A percentile compares a stretch with the other conserved stretches of the same genome.
These are phyloP conservation scores for Candida succiphila DNA, from an alignment of 805 yeast species.

Conservation along the genomic window DNA sequence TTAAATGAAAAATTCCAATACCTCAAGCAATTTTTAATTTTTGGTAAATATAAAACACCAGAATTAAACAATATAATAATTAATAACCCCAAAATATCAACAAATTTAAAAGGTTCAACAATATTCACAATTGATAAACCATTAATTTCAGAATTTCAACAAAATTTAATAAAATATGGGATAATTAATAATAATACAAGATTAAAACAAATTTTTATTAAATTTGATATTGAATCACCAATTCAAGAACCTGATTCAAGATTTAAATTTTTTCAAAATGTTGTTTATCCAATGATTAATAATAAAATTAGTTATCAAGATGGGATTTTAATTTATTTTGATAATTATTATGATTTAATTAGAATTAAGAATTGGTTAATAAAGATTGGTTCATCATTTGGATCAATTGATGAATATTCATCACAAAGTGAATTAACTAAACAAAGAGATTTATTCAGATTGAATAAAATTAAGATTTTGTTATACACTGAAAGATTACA, in stretches of 20 bases:
- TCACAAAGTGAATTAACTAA: conserved; percentile 60
- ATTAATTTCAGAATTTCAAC: conserved; percentile 54
- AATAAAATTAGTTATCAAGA: conserved; percentile 50
- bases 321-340: conserved; percentile 75
- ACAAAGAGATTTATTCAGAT: conserved; percentile 57
- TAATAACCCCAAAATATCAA: conserved; percentile 31
- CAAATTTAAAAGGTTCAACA: conserved; percentile 41
- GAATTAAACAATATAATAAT: conserved; percentile 55
- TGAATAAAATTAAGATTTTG: conserved; percentile 36
- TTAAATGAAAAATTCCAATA: conserved; percentile 70
- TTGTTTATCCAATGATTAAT: conserved; percentile 62
- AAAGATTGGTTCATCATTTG: conserved; percentile 55
- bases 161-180: conserved; percentile 16
- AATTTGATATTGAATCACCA: conserved; percentile 52
- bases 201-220: conserved; percentile 58
- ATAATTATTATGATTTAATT: conserved; percentile 79
- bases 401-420: conserved; percentile 77
- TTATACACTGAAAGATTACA: conserved; percentile 93
- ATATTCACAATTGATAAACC: conserved; percentile 38
- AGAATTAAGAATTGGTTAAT: conserved; percentile 65
- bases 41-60: conserved; percentile 74
- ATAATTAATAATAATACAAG: conserved; percentile 28
- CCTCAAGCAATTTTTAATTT: conserved; percentile 70
- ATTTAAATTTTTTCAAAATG: conserved; percentile 69
- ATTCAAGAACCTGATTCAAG: conserved; percentile 71